phyloP scores from a whole-genome alignment of 257 asterid species.

The Solanum gracilifrons region DNA sequence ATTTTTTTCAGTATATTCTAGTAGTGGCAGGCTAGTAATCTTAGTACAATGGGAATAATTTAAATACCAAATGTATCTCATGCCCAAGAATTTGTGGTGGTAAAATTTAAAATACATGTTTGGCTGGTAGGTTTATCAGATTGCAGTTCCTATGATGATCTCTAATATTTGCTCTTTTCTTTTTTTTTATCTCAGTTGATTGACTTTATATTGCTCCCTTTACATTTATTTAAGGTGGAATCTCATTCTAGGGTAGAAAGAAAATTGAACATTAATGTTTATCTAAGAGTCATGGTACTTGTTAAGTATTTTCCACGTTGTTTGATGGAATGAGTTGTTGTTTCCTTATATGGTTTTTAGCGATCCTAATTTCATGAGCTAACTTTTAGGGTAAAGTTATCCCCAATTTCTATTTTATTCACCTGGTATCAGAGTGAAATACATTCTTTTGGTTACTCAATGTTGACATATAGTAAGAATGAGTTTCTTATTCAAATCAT shows the following conservation, averaged over 20 bases:
- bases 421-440: neutral
- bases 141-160: neutral
- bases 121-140: neutral
- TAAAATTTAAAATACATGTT: neutral
- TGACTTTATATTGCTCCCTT: neutral
- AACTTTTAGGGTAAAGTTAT: neutral
- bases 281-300: neutral
- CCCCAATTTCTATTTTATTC: neutral
- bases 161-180: neutral
- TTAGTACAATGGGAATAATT: neutral
- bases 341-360: neutral
- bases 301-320: neutral
- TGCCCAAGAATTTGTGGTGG: neutral
- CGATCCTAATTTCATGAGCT: neutral
- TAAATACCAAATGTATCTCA: neutral
- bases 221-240: neutral
- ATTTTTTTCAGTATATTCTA: neutral
- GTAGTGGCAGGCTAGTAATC: neutral
- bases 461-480: neutral
- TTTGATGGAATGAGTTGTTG: neutral
- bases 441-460: neutral
- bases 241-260: neutral
- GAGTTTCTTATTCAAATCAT: neutral
- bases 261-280: neutral
- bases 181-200: neutral